Conservation (phyloP, 2,329 filamentous ascomycete genomes). For the Aspergillus bombycis region DNA sequence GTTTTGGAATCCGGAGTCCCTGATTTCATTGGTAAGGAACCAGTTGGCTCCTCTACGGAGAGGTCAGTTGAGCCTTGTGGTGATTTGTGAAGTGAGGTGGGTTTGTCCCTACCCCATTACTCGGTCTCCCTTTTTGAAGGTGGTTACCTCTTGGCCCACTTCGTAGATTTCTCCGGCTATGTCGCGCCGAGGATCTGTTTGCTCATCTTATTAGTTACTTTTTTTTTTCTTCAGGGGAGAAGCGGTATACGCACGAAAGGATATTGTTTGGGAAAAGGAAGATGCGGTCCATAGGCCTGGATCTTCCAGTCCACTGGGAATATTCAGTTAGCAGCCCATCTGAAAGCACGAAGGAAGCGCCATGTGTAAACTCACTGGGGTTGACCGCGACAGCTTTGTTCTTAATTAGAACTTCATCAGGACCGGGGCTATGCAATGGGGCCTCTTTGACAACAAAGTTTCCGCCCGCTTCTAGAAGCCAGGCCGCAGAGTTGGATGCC, state of each 20-base stretch:
- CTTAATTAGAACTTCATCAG: conserved; percentile 46
- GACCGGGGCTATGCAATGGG: conserved; percentile 38
- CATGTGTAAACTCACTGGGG: conserved; percentile 22
- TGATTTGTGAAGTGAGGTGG: not conserved
- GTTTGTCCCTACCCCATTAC: conserved; percentile 24
- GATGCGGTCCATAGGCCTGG: not conserved
- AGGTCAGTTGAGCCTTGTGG: not conserved
- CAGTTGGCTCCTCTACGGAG: conserved; percentile 20
- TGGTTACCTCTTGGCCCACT: conserved; percentile 37
- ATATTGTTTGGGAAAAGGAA: not conserved
- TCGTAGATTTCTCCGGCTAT: conserved; percentile 52
- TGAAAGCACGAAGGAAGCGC: not conserved
- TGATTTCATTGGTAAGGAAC: conserved; percentile 27
- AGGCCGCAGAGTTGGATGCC: conserved; percentile 17
- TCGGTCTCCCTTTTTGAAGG: conserved; percentile 33
- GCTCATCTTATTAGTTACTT: not conserved
- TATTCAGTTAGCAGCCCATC: not conserved
- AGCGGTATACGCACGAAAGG: not conserved
- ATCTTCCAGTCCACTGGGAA: conserved; percentile 1
- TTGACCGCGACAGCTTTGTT: conserved; percentile 49
- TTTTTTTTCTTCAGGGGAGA: not conserved
- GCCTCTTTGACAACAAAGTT: conserved; percentile 43
- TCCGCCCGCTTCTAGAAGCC: conserved; percentile 14
- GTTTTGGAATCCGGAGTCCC: conserved; percentile 30
- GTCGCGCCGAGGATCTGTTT: conserved; percentile 46